A percentile compares a stretch with the other conserved stretches of the same genome.
Evolutionary conservation across 176 grass and related monocot species (phyloP).

Genomic region (barley (Hordeum vulgare)): DNA sequence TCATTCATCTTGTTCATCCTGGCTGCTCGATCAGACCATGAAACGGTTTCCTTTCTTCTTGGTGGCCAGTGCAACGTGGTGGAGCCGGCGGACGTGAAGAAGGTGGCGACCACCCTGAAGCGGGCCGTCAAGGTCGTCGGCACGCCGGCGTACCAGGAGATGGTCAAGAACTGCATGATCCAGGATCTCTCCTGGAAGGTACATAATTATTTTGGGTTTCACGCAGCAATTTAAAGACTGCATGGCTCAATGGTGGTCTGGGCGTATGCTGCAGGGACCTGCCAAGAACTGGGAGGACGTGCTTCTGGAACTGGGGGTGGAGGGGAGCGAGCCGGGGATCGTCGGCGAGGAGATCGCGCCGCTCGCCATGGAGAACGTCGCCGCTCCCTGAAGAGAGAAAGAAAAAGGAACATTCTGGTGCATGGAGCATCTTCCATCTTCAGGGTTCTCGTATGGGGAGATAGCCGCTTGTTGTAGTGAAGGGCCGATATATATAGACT

Average conservation of each 20-base stretch:
- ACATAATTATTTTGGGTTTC: too few relatives aligned
- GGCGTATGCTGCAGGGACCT: constrained; percentile 37
- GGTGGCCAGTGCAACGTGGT: constrained; percentile 45
- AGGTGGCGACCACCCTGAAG: constrained; percentile 57
- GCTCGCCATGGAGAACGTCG: constrained; percentile 79
- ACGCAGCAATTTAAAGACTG: too few relatives aligned
- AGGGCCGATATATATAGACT: not conserved
- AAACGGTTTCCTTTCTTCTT: not conserved
- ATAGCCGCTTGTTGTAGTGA: constrained; percentile 12
- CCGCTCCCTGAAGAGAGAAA: constrained; percentile 51
- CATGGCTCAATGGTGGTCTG: not conserved
- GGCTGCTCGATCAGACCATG: not conserved
- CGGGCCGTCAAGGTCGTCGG: constrained; percentile 58
- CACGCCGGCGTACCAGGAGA: constrained; percentile 48
- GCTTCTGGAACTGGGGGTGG: constrained; percentile 46
- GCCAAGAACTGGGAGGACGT: constrained; percentile 79
- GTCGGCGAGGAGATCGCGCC: constrained; percentile 76
- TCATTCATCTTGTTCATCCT: not conserved
- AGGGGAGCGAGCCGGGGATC: constrained; percentile 54
- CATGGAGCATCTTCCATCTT: not conserved
- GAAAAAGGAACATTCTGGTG: not conserved
- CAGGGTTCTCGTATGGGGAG: not conserved
- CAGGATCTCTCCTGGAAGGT: constrained; percentile 97
- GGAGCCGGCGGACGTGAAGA: constrained; percentile 55
- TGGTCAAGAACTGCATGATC: constrained; percentile 89